These are phyloP conservation scores for Plasmodium blacklocki DNA, from an alignment of 169 alveolate genomes.

Conservation along the genomic window DNA sequence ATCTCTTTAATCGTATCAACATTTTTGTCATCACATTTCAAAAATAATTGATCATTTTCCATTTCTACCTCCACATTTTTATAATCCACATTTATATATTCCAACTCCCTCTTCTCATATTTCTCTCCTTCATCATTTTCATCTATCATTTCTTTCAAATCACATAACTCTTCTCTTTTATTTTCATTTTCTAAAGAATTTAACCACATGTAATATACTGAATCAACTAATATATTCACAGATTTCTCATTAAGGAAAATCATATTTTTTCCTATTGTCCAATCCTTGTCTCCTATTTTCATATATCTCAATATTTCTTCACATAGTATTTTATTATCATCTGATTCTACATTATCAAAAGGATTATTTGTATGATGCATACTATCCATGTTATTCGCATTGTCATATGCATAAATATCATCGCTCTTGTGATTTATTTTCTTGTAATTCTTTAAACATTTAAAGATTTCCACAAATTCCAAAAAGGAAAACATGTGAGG, in stretches of 20 bases:
- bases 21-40: too few species aligned
- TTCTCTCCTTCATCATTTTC: neutral
- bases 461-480: conserved; percentile 27
- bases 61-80: too few species aligned
- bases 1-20: too few species aligned
- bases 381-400: neutral
- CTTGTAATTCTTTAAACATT: neutral
- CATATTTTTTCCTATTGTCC: conserved; percentile 19
- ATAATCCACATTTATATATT: too few species aligned
- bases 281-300: conserved; percentile 20
- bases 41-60: too few species aligned
- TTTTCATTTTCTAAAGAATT: too few species aligned
- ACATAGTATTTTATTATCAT: neutral
- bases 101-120: too few species aligned
- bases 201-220: too few species aligned
- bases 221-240: conserved; percentile 4
- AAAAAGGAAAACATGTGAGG: conserved; percentile 33
- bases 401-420: too few species aligned
- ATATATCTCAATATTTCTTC: neutral
- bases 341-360: neutral
- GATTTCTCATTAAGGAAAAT: conserved; percentile 10
- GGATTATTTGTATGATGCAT: neutral
- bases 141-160: neutral
- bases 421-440: neutral
- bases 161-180: too few species aligned